Evolutionary conservation across 768 basidiomycete species (phyloP), one percentile per base, ranked within the genome.

Genomic region (Ramaria sp.): DNA sequence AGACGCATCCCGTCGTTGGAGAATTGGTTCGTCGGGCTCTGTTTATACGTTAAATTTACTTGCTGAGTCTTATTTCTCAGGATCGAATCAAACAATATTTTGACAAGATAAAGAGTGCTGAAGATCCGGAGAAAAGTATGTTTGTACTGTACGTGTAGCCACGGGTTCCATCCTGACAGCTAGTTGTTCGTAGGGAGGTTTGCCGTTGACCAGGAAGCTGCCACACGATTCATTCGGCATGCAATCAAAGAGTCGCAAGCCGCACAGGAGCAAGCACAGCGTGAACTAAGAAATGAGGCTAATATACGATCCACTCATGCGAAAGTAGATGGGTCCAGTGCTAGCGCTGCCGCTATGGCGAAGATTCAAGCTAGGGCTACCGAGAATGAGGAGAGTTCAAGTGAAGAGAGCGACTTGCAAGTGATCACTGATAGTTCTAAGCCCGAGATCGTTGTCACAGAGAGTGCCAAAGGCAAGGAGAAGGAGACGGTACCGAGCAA

Each of bases 51-150:
- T 10, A 30, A 22, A 16, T 18, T 27, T 24, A n/a, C 3, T 6
- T 44, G 16, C n/a, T 18, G 18, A 45, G 22, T 7, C 36, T 18
- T 18, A 18, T 28, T 51, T 49, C 32, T 18, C 22, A 88, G 88
- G 83, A 85, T 58, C 77, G 88, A 62, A 75, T 92, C 10, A 77
- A 79, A 27, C 73, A 80, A 58, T 92, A 93, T 67, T 92, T 92
- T 69, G 79, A 81, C 58, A 93, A 92, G 64, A 85, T 92, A 51
- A 76, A 81, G 57, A 71, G 74, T 20, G 85, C 88, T 3, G 87
- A 92, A 66, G 79, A 82, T 52, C 77, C 82, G 9, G 73, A 74
- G 18, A 69, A 75, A 63, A 76, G 83, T 82, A 54, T 59, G 78
- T 67, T 15, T 24, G 18, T 34, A 51, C 24, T 25, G 20, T 53